Evolutionary conservation across 2,329 filamentous ascomycete species (phyloP), one percentile per base, ranked within the genome.

Genomic region (Arthrinium puccinioides): DNA sequence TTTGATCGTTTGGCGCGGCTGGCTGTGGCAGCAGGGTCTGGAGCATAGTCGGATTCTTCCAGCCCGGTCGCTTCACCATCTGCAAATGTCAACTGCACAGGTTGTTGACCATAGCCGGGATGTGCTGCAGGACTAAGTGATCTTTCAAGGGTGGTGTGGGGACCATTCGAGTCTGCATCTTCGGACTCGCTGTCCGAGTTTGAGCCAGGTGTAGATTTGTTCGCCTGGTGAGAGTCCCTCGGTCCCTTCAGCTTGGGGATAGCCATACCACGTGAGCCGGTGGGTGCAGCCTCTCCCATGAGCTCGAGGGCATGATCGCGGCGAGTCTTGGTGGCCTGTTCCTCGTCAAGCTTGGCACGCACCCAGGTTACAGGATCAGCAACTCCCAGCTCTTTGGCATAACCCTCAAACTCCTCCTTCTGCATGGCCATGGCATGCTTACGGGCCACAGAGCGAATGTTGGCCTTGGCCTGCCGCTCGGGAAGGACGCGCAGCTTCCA

Each of bases 401-500:
- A 40, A 13, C 34, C 28, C 11, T 21, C 8, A 14, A 43, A 43
- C 28, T 43, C 40, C 14, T 43, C 27, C 19, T 33, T 8, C 23
- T 43, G 40, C n/a, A 33, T 32, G 5, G 26, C 18, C 15, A 33
- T 35, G 10, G 40, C 37, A 18, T 43, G 39, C 15, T 30, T 27
- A 13, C 33, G 19, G 7, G 40, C 32, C 32, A 40, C 24, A 20
- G 40, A 33, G 20, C 32, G 37, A 14, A n/a, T 23, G 23, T 43
- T 43, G 21, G 29, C 29, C 21, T 20, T 7, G 5, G 21, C 20
- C 9, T 19, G 25, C n/a, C 21, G 29, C 21, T 32, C 32, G 19
- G 21, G 20, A 4, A 21, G 32, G 7, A 21, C 32, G 10, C 27
- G 31, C 7, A 48, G 36, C 9, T 36, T 30, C 45, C 45, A 46